Evolutionary conservation across 1,139 yeast species (phyloP), one percentile per base, ranked within the genome.

Genomic region (Candida dubliniensis): DNA sequence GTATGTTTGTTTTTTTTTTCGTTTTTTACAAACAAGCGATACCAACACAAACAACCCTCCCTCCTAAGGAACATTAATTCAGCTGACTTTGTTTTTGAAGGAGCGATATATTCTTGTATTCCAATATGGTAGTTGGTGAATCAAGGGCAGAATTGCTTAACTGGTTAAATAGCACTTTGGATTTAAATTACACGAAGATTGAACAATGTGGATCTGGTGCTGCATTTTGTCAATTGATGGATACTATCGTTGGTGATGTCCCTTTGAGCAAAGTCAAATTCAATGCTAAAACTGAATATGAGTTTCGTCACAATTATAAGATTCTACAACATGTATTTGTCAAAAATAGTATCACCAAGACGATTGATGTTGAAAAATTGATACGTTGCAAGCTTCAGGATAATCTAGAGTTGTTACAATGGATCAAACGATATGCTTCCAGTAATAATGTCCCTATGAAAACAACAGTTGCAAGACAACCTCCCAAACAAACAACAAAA

Each of bases 201-300:
- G 99, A 95, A 60, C 93, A 90, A 63, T 86, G 96, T 60, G 99
- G 99, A 14, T 82, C 86, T 2, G 99, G 99, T 2, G 96, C 96
- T 0, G 95, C 89, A 2, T 91, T 87, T 62, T 90, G 98, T 64
- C 97, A 91, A 64, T 76, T 93, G 41, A 77, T 91, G 72, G 97
- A 93, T 64, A 81, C 91, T 23, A 81, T 93, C 27, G 87, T 76
- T 56, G 83, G 86, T 23, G 96, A 88, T 52, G 76, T 91, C 12
- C 93, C 96, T 4, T 79, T 90, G 84, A 60, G 69, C 43, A 80
- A 84, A 54, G 93, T 91, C 48, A 89, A 84, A 60, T 79, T 82
- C 48, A 81, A 82, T 31, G 77, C 79, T 23, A 60, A 60, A 18
- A 71, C 79, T 31, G 96, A 89, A 52, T 89, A 87, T 62, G 96